Conservation (phyloP, 73 alveolate species). For the Stentor coeruleus region DNA sequence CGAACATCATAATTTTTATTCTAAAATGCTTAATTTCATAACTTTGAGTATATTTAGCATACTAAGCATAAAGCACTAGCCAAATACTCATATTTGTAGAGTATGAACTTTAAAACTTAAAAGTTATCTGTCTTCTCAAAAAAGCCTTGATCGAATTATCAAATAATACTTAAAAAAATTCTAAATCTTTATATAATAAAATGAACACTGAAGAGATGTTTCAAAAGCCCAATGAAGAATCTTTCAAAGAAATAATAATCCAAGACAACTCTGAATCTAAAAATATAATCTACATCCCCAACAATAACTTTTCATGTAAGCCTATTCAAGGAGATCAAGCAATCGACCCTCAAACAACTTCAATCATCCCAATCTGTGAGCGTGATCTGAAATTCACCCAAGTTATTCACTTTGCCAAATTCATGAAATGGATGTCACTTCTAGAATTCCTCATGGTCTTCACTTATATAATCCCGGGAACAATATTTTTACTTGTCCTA, state of each 20-base stretch:
- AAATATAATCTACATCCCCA: neutral
- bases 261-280: neutral
- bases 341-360: neutral
- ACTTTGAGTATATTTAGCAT: too few species aligned
- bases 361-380: neutral
- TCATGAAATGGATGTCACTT: neutral
- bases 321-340: neutral
- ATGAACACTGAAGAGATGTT: neutral
- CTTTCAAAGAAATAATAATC: neutral
- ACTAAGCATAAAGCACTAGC: too few species aligned
- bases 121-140: too few species aligned
- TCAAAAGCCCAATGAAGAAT: neutral
- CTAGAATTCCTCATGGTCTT: neutral
- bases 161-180: too few species aligned
- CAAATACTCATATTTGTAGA: too few species aligned
- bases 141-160: too few species aligned
- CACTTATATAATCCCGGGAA: neutral
- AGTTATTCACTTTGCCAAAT: slow-evolving; percentile 2
- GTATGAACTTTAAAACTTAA: too few species aligned
- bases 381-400: slow-evolving; percentile 12
- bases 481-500: neutral
- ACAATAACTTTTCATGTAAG: too few species aligned
- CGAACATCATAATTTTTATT: too few species aligned
- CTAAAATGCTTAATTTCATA: too few species aligned
- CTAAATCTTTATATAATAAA: too few species aligned